Base-by-base conservation (phyloP, 2,329 filamentous ascomycete genomes). In the Verruconis gallopava region DNA sequence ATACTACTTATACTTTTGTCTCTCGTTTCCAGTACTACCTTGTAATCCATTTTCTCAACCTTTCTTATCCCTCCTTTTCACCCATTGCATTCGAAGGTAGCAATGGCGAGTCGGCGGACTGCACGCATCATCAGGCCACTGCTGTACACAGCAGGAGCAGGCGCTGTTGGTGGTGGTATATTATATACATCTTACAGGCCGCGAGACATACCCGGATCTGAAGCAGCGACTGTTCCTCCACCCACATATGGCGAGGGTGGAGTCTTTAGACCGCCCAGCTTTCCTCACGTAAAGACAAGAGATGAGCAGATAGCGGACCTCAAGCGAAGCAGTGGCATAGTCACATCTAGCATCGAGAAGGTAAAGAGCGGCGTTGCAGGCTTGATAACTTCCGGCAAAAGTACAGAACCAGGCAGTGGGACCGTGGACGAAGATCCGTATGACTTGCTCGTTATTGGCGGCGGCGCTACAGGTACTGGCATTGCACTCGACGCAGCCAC, bases 401-500 rank as follows among this genome's bases (percentile, higher is more conserved):
- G 56, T 42, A 43, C 45, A 5, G 14, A 50, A 25, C 28, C 49
- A n/a, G 49, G 54, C 13, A 50, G 49, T 38, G 51, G 53, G 37
- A 50, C 49, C 37, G 52, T 47, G 3, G 58, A 61, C 13, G 61
- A 62, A 9, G 71, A 78, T 34, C 69, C 75, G 40, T 89, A 88
- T 53, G 84, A 89, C 56, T 66, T 91, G 32, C 66, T 89, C 48
- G 68, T 91, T 52, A 84, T 89, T 52, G 83, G 83, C 44, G 82
- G 77, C 48, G 83, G 83, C 49, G 83, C 83, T 12, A 89, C 84
- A 2, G 83, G 83, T 12, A 72, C 82, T 4, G 83, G 83, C 18
- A 85, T 91, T 52, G 83, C 84, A 11, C 72, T 91, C 36, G 83
- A 91, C 60, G 83, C 83, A 25, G 80, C 77, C 17, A 88, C 83